Base-by-base conservation (phyloP, 768 basidiomycete species). In the Auricularia sp. region DNA sequence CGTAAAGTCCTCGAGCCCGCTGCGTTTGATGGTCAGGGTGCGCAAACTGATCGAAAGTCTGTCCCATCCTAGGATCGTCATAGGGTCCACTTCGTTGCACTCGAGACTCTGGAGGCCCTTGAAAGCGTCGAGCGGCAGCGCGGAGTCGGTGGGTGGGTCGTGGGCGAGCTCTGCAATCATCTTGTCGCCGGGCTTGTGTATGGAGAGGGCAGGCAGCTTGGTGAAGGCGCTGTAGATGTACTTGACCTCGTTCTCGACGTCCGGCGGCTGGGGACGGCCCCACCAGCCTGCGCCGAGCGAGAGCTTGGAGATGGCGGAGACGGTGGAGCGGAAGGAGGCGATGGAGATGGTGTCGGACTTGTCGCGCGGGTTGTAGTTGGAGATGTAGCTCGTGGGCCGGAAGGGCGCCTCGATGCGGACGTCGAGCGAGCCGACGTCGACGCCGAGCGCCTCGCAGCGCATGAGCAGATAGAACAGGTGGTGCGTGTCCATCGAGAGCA, bases 181-280 rank as follows among this genome's bases (percentile, higher is more conserved):
- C 64, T 84, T 85, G 62, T 39, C 47, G 56, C 83, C 83, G 0
- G 90, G 88, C 1, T 87, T 80, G 66, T 78, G 81, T 64, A 95
- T 75, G 6, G 79, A 76, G 44, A 96, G 78, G 1, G 92, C 87
- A 16, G 93, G 93, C 0, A 97, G 78, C 75, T 90, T 93, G 54
- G 92, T 97, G 78, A 96, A 92, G 72, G 87, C 84, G 72, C 91
- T 92, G 77, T 86, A 96, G 67, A 95, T 81, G 74, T 87, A 92
- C 72, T 86, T 93, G 73, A 96, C 85, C 70, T 93, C 89, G 2
- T 78, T 72, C 64, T 93, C 88, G 68, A 89, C 75, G 66, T 72
- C 81, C 11, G 81, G 83, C 43, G 82, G 83, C 64, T 85, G 81
- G 4, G 81, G 72, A 66, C 80, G 77, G 54, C 80, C 76, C 89